Evolutionary conservation across 2,329 filamentous ascomycete genomes (phyloP).

Genomic region (Exophiala aquamarina): DNA sequence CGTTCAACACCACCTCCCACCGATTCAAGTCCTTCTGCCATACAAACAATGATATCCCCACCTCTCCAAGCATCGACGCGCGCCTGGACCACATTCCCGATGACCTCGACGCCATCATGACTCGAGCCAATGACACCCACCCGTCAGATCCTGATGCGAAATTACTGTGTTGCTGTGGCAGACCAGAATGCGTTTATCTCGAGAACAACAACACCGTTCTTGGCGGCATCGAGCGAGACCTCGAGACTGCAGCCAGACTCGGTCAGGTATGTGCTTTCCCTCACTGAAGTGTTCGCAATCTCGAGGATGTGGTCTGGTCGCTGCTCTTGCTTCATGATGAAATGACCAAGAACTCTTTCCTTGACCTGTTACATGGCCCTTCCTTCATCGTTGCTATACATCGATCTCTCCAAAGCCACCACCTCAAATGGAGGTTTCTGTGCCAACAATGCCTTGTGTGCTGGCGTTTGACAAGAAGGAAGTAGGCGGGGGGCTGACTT

Average conservation of each 20-base stretch:
- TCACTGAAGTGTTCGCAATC: constrained; percentile 18
- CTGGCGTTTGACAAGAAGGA: constrained; percentile 6
- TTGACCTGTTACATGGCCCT: neutral
- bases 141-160: constrained; percentile 12
- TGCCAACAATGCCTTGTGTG: neutral
- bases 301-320: constrained; percentile 10
- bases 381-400: neutral
- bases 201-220: constrained; percentile 77
- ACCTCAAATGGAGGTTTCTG: constrained; percentile 6
- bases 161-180: constrained; percentile 77
- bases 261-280: constrained; percentile 74
- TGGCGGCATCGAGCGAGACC: constrained; percentile 80
- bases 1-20: constrained; percentile 21
- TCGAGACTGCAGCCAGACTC: constrained; percentile 79
- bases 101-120: constrained; percentile 21
- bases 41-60: constrained; percentile 22
- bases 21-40: constrained; percentile 25
- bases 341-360: too few relatives aligned
- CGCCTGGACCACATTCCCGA: constrained; percentile 25
- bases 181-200: constrained; percentile 73
- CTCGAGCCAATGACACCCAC: constrained; percentile 16
- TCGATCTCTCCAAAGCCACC: neutral
- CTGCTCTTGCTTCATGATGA: neutral
- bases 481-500: constrained; percentile 59
- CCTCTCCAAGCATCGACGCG: constrained; percentile 19